A percentile compares a stretch with the other conserved stretches of the same genome.
phyloP scores from a whole-genome alignment of 805 yeast species.

The Candida succiphila region DNA sequence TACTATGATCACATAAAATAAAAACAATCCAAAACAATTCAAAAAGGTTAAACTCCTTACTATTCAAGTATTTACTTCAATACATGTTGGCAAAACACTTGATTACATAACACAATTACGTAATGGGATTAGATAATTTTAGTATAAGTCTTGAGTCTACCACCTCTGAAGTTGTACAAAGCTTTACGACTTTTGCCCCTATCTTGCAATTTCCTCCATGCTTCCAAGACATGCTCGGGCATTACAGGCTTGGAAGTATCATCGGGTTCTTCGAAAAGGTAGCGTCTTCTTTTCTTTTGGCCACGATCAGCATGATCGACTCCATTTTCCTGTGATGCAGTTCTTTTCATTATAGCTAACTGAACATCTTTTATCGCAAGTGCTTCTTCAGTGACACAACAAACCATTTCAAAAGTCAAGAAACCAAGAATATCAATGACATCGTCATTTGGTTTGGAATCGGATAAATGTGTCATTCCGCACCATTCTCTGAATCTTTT shows the following conservation, averaged over 20 bases:
- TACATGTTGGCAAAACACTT: too few species aligned
- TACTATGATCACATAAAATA: too few species aligned
- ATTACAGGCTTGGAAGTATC: slow-evolving; percentile 69
- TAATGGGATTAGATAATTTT: too few species aligned
- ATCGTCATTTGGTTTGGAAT: slow-evolving; percentile 90
- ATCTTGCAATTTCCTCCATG: slow-evolving; percentile 73
- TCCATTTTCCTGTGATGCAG: neutral
- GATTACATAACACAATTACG: too few species aligned
- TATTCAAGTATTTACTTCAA: too few species aligned
- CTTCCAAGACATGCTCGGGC: slow-evolving; percentile 78
- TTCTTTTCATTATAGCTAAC: neutral
- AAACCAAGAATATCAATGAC: slow-evolving; percentile 94
- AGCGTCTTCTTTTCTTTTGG: slow-evolving; percentile 36
- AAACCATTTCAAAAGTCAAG: slow-evolving; percentile 92
- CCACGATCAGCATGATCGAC: slow-evolving; percentile 16
- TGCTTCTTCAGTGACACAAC: slow-evolving; percentile 89
- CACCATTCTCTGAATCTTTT: slow-evolving; percentile 96
- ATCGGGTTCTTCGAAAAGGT: slow-evolving; percentile 82
- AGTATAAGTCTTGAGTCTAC: slow-evolving; percentile 45
- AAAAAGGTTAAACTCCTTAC: too few species aligned
- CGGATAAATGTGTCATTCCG: slow-evolving; percentile 73
- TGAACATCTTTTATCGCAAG: slow-evolving; percentile 47
- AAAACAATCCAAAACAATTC: too few species aligned
- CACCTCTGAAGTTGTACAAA: slow-evolving; percentile 63
- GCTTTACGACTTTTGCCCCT: slow-evolving; percentile 50